A percentile compares a stretch with the other conserved stretches of the same genome.
Evolutionary conservation across 805 yeast species (phyloP).

Genomic region (Nematodospora valgi): DNA sequence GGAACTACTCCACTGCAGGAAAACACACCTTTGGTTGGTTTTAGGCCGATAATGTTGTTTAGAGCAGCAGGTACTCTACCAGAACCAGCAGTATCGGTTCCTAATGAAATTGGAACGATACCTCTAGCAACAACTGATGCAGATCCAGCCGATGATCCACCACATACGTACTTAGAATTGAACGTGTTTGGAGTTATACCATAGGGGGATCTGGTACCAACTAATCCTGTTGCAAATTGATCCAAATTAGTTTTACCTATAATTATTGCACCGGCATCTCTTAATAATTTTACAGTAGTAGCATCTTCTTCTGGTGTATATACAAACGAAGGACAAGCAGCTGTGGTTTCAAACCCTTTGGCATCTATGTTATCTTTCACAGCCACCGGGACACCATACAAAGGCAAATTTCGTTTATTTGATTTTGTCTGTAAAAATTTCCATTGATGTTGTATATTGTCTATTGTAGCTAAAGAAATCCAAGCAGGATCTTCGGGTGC

Average conservation of each 20-base stretch:
- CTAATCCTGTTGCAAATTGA: conserved; percentile 96
- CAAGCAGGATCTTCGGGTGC: conserved; percentile 78
- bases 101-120: conserved; percentile 81
- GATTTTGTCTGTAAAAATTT: conserved; percentile 61
- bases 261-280: conserved; percentile 88
- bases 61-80: conserved; percentile 97
- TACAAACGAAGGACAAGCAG: conserved; percentile 86
- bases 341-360: conserved; percentile 78
- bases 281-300: conserved; percentile 66
- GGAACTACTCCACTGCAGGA: conserved; percentile 94
- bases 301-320: conserved; percentile 73
- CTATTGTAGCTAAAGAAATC: conserved; percentile 72
- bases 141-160: conserved; percentile 97
- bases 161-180: conserved; percentile 73
- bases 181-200: conserved; percentile 86
- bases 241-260: conserved; percentile 94
- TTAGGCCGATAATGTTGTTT: conserved; percentile 87
- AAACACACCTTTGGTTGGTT: conserved; percentile 87
- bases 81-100: conserved; percentile 98
- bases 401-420: conserved; percentile 52
- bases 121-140: conserved; percentile 90
- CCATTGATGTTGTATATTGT: conserved; percentile 76
- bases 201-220: conserved; percentile 93
- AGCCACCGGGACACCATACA: conserved; percentile 94
- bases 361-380: conserved; percentile 94